These are phyloP conservation scores for Apiospora sp. DNA, from an alignment of 2,329 filamentous ascomycete genomes.

Conservation along the genomic window DNA sequence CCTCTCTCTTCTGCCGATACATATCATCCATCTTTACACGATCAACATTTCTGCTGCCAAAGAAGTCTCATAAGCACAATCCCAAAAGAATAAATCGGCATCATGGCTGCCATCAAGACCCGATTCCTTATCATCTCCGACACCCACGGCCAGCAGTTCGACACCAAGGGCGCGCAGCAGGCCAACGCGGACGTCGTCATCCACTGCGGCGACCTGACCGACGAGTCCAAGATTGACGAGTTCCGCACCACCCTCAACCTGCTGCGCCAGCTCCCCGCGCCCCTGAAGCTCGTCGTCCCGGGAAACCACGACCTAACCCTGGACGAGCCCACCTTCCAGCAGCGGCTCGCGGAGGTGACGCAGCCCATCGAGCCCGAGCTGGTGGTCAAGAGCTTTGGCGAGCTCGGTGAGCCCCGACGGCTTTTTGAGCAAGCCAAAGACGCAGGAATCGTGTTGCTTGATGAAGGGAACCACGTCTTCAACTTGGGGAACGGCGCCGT, in stretches of 20 bases:
- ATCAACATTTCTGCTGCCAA: too few relatives aligned
- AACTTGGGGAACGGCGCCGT: conserved; percentile 56
- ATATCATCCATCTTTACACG: too few relatives aligned
- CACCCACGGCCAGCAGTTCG: conserved; percentile 47
- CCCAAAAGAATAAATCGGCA: too few relatives aligned
- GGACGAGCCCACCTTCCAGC: conserved; percentile 29
- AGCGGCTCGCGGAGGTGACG: neutral
- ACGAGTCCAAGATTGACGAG: conserved; percentile 51
- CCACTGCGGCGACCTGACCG: conserved; percentile 62
- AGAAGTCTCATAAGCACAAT: too few relatives aligned
- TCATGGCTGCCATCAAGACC: conserved; percentile 42
- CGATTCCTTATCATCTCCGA: conserved; percentile 55
- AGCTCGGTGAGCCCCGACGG: conserved; percentile 44
- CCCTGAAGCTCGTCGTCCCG: conserved; percentile 61
- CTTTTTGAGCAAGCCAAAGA: conserved; percentile 46
- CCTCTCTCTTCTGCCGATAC: too few relatives aligned
- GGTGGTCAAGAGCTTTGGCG: conserved; percentile 41
- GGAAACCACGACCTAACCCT: conserved; percentile 62
- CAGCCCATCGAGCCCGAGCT: neutral
- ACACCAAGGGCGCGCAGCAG: conserved; percentile 29
- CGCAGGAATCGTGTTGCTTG: conserved; percentile 56
- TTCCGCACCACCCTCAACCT: conserved; percentile 49
- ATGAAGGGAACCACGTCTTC: conserved; percentile 59
- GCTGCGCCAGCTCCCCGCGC: conserved; percentile 52
- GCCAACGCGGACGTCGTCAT: conserved; percentile 54